Percentiles rank a stretch among this genome's conserved stretches.
Conservation (phyloP, 2,329 filamentous ascomycete genomes). For the Microcyclosporella mali region DNA sequence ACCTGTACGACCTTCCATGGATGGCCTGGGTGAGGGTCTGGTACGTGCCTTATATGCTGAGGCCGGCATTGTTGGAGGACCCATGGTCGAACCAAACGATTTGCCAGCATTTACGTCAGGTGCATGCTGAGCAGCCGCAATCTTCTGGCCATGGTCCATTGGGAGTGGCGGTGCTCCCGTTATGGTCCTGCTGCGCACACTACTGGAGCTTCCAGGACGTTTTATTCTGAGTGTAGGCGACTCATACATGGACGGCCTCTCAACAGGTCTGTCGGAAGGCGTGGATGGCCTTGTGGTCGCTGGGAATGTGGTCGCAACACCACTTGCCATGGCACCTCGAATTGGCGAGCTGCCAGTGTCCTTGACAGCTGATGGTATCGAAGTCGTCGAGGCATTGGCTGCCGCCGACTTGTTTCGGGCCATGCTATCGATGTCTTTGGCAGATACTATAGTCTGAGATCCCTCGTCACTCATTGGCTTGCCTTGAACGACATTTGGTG, state of each 20-base stretch:
- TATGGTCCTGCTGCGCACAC: slow-evolving; percentile 49
- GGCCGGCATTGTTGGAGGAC: slow-evolving; percentile 74
- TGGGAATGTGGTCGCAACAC: slow-evolving; percentile 26
- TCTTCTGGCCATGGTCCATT: slow-evolving; percentile 72
- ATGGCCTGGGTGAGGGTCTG: slow-evolving; percentile 24
- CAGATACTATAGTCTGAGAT: slow-evolving; percentile 78
- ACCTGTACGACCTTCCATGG: slow-evolving; percentile 13
- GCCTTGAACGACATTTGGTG: slow-evolving; percentile 8
- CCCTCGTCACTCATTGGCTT: slow-evolving; percentile 54
- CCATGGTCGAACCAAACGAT: slow-evolving; percentile 56
- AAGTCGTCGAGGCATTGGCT: slow-evolving; percentile 3
- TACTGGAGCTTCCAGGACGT: slow-evolving; percentile 69
- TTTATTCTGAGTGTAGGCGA: slow-evolving; percentile 13
- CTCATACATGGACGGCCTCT: slow-evolving; percentile 17
- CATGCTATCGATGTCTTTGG: slow-evolving; percentile 71
- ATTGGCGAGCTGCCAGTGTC: slow-evolving; percentile 19
- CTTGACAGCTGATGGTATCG: slow-evolving; percentile 1
- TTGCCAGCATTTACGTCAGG: slow-evolving; percentile 29
- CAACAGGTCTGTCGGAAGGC: slow-evolving; percentile 10
- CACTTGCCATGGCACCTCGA: slow-evolving; percentile 4
- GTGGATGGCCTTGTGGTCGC: slow-evolving; percentile 9
- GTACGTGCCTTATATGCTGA: slow-evolving; percentile 55
- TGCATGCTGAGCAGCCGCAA: slow-evolving; percentile 66
- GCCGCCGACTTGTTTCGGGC: slow-evolving; percentile 49
- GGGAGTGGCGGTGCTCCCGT: slow-evolving; percentile 61